Evolutionary conservation across 257 asterid species (phyloP), one percentile per base, ranked within the genome.

Genomic region (Apocynum venetum): DNA sequence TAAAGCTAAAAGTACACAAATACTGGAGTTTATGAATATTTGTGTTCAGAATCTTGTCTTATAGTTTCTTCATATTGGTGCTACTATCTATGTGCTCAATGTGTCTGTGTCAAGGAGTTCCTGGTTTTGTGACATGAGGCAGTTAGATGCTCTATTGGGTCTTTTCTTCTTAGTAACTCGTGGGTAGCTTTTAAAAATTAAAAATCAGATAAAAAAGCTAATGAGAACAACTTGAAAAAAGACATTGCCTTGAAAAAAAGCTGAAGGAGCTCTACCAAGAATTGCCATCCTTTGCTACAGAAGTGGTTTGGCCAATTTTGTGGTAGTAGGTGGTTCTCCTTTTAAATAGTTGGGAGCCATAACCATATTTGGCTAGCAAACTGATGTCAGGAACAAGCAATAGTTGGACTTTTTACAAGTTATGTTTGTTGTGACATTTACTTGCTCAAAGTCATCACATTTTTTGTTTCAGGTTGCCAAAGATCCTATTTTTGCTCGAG

Each of bases 401-500:
- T 4, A 65, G 19, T 38, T 25, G 55, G 17, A 25, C 31, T 25
- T 25, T 25, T 25, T 25, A 14, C 40, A 4, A 52, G 63, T 35
- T 73, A 4, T 4, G 7, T n/a, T 73, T 73, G 77, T n/a, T 72
- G 7, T 73, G 67, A 17, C 36, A 41, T 59, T 76, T 10, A 76
- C 55, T 56, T 51, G 12, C 40, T 80, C 61, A 71, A 71, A 44
- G 66, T 57, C 51, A 11, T 11, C 74, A 47, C 57, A 35, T 65
- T 57, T 74, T 74, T 71, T 36, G 72, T 70, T 82, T 68, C 91
- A 95, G 98, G 96, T 95, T 70, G 82, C 85, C 72, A 89, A 87
- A 75, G 98, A 95, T 90, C 82, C 86, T 76, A 55, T 86, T 59
- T 95, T 93, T 89, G 83, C 88, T 56, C 86, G 98, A 85, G 88